Evolutionary conservation across 768 basidiomycete species (phyloP), one percentile per base, ranked within the genome.

Genomic region (Fomitopsis serialis): DNA sequence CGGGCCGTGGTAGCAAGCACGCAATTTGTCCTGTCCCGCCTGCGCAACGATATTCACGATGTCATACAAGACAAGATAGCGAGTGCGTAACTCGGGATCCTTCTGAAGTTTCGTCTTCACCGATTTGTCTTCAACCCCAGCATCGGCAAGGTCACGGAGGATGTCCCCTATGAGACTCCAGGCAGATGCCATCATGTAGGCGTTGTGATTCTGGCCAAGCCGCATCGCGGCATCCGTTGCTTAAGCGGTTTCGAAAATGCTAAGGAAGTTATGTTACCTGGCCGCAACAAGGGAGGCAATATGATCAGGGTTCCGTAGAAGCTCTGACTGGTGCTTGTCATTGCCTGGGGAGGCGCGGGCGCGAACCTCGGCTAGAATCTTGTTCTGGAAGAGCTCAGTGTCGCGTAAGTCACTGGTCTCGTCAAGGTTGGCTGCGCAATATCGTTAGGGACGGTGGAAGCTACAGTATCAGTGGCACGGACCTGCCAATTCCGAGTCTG

Each of bases 151-250:
- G 24, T 78, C 73, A 48, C 74, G 74, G 50, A 92, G 70, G 29
- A 73, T 72, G 53, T 84, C 75, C 3, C 75, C 66, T n/a, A 88
- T 81, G 45, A 92, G 70, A 58, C 78, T 87, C 91, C 91, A 93
- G 1, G 81, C 85, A 15, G 88, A 82, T n/a, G 89, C 86, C 32
- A 92, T 74, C 78, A 87, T 80, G 66, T 89, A 91, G 8, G 81
- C 68, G 64, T 92, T 93, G 67, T 93, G 90, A 92, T 76, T 67
- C 90, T 92, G 60, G 11, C 29, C 29, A 32, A 32, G 29, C 29
- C 40, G 23, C 37, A 19, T 40, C 37, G 37, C 37, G 37, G 37
- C 37, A 40, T 40, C 37, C 37, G 37, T 40, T 17, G 37, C 37
- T 40, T 40, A 19, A 40, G 37, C 37, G 8, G 5, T 7, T 40